Evolutionary conservation across 192 early-diverging fungal species (phyloP).

Genomic region (Spinellus fusiger): DNA sequence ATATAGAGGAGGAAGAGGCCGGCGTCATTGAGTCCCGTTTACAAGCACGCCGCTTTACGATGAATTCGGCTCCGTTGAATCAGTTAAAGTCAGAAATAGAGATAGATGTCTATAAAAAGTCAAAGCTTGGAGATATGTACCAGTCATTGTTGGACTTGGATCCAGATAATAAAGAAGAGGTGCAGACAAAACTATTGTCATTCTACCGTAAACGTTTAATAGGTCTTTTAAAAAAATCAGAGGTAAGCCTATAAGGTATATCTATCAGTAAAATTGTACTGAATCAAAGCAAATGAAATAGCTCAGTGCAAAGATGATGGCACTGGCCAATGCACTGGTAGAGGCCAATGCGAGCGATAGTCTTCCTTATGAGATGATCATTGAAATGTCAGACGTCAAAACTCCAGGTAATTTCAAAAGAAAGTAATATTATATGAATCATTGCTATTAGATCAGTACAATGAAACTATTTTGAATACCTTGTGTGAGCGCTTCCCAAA

Average conservation of each 20-base stretch:
- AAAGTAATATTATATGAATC: background rate
- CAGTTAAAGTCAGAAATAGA: constrained; percentile 57
- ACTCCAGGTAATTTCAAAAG: constrained; percentile 20
- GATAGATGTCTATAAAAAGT: constrained; percentile 57
- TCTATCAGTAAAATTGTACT: background rate
- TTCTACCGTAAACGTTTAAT: constrained; percentile 11
- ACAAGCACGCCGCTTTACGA: constrained; percentile 54
- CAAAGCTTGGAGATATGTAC: constrained; percentile 29
- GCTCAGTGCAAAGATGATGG: constrained; percentile 31
- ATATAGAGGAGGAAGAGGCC: constrained; percentile 30
- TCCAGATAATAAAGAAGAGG: background rate
- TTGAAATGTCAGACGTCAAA: constrained; percentile 38
- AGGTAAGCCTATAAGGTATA: constrained; percentile 1
- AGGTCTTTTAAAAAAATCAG: constrained; percentile 5
- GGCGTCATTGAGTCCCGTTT: constrained; percentile 56
- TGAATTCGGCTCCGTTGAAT: constrained; percentile 59
- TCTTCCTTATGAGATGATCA: constrained; percentile 40
- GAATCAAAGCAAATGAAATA: background rate
- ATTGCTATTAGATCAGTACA: constrained; percentile 36
- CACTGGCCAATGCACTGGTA: constrained; percentile 30
- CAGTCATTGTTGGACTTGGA: constrained; percentile 10
- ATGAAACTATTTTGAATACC: constrained; percentile 31
- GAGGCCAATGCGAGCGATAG: constrained; percentile 15
- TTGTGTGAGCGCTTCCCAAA: constrained; percentile 39
- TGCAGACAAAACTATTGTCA: constrained; percentile 17